Evolutionary conservation across 768 basidiomycete species (phyloP).

Genomic region (Jaapia argillacea): DNA sequence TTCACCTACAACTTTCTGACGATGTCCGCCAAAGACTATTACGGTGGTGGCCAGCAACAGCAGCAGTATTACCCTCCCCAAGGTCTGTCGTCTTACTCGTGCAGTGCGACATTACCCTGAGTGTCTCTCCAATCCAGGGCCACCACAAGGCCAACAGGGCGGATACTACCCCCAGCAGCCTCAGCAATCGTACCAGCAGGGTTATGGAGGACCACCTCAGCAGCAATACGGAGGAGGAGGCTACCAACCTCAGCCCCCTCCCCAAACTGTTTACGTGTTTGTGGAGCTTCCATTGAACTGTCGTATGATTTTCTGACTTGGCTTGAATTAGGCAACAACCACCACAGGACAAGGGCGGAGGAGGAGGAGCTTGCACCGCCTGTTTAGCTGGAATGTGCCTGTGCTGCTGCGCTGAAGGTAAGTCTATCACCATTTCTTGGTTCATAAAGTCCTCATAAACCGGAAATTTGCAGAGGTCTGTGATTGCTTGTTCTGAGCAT

Average conservation of each 20-base stretch:
- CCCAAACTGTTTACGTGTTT: constrained; percentile 77
- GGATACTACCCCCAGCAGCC: constrained; percentile 72
- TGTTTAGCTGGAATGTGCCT: constrained; percentile 55
- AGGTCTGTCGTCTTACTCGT: constrained; percentile 23
- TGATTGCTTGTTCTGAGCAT: constrained; percentile 54
- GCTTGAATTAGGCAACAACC: constrained; percentile 34
- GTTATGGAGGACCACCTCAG: constrained; percentile 24
- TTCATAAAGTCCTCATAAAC: neutral
- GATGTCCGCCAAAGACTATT: constrained; percentile 76
- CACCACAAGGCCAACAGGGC: constrained; percentile 46
- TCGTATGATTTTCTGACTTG: constrained; percentile 11
- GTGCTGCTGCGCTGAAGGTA: constrained; percentile 72
- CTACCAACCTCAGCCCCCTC: constrained; percentile 55
- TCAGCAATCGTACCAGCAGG: constrained; percentile 55
- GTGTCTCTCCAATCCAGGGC: constrained; percentile 23
- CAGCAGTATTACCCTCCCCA: constrained; percentile 43
- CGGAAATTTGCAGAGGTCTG: constrained; percentile 44
- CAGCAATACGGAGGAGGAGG: constrained; percentile 11
- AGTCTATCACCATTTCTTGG: constrained; percentile 13
- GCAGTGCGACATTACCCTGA: constrained; percentile 11
- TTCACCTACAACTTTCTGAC: constrained; percentile 11
- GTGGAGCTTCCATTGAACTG: constrained; percentile 16
- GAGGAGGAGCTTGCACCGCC: constrained; percentile 45
- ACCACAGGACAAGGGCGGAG: constrained; percentile 33
- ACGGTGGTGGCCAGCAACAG: constrained; percentile 37